phyloP scores from a whole-genome alignment of 352 stramenopile species.

The Globisporangium alternatum region DNA sequence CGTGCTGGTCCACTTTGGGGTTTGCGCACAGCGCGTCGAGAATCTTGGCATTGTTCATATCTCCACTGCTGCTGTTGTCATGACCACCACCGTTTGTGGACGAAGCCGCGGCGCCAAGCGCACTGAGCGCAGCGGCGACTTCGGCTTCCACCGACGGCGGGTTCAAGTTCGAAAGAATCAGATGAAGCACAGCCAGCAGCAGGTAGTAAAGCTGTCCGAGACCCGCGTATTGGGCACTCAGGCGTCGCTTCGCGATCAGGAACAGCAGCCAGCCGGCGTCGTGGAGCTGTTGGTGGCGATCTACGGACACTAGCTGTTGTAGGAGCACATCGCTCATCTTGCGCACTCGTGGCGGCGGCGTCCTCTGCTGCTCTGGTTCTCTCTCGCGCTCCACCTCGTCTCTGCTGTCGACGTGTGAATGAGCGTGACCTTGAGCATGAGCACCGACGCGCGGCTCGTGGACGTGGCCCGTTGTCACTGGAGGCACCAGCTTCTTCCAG shows the following conservation, averaged over 20 bases:
- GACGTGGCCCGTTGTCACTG: neutral
- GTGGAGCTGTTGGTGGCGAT: slow-evolving; percentile 39
- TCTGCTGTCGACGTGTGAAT: slow-evolving; percentile 19
- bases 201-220: slow-evolving; percentile 77
- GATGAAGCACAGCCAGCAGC: slow-evolving; percentile 67
- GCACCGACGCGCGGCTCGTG: slow-evolving; percentile 11
- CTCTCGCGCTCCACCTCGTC: slow-evolving; percentile 14
- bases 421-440: slow-evolving; percentile 13
- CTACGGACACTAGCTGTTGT: slow-evolving; percentile 5
- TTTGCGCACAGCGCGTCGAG: slow-evolving; percentile 44
- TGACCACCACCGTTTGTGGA: neutral
- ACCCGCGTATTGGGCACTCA: slow-evolving; percentile 42
- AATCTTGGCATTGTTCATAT: slow-evolving; percentile 28
- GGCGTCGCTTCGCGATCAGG: slow-evolving; percentile 47
- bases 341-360: slow-evolving; percentile 5
- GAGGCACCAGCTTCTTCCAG: slow-evolving; percentile 39
- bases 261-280: slow-evolving; percentile 79
- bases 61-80: neutral
- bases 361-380: slow-evolving; percentile 13
- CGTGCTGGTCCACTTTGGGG: slow-evolving; percentile 40
- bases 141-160: slow-evolving; percentile 67
- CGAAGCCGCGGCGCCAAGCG: slow-evolving; percentile 33
- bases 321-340: slow-evolving; percentile 19
- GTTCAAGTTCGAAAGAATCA: slow-evolving; percentile 44
- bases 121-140: slow-evolving; percentile 72